phyloP scores from a whole-genome alignment of 768 basidiomycete species.

The Auricularia sp. region DNA sequence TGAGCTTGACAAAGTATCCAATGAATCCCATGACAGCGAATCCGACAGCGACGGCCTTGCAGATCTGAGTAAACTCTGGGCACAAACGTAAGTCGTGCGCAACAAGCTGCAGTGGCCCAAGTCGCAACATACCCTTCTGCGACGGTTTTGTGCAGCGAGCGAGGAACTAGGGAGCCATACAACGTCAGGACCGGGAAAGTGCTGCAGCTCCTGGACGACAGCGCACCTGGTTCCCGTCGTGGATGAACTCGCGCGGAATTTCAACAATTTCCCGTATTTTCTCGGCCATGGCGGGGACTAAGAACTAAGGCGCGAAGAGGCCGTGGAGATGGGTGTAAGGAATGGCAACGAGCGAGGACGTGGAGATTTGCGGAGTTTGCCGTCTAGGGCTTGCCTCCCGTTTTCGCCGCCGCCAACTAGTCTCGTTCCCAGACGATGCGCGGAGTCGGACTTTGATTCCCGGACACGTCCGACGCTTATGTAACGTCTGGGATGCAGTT shows the following conservation, averaged over 20 bases:
- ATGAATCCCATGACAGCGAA: slow-evolving; percentile 99
- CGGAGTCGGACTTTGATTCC: no score
- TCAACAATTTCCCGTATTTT: slow-evolving; percentile 85
- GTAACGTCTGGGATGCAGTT: no score
- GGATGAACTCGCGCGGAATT: slow-evolving; percentile 82
- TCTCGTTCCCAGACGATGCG: no score
- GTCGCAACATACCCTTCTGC: slow-evolving; percentile 61
- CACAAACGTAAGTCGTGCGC: neutral
- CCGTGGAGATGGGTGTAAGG: neutral
- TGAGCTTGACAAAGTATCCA: slow-evolving; percentile 96
- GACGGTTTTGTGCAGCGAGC: slow-evolving; percentile 97
- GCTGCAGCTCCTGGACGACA: neutral
- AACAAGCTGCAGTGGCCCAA: neutral
- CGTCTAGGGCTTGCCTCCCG: no score
- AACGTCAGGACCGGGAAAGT: neutral
- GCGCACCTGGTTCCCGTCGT: slow-evolving; percentile 85
- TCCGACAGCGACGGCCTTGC: slow-evolving; percentile 90
- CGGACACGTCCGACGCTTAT: no score
- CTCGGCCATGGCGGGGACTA: slow-evolving; percentile 57
- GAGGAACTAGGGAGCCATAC: slow-evolving; percentile 55
- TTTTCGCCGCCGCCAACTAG: no score
- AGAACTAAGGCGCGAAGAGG: neutral
- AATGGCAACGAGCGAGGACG: neutral
- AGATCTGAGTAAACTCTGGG: slow-evolving; percentile 89
- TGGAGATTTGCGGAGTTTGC: no score